Evolutionary conservation across 148 eudicot genomes (phyloP).

Genomic region (Silene uniflora): DNA sequence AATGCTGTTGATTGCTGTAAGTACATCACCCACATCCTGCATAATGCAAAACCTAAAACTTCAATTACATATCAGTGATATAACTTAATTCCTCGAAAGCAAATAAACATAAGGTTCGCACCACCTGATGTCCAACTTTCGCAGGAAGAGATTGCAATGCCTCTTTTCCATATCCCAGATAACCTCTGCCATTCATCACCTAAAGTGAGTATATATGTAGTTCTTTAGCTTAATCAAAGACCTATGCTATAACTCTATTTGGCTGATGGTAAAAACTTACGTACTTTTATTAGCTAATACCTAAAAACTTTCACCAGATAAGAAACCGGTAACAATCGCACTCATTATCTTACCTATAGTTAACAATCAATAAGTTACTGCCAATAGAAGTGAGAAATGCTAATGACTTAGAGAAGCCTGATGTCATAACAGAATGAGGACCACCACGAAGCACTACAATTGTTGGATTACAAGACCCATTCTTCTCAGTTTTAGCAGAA

Average conservation of each 20-base stretch:
- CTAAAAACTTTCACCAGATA: slow-evolving; percentile 18
- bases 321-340: slow-evolving; percentile 36
- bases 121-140: slow-evolving; percentile 78
- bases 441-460: slow-evolving; percentile 93
- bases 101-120: slow-evolving; percentile 12
- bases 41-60: background rate
- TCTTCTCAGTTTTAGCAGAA: slow-evolving; percentile 53
- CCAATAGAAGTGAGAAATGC: slow-evolving; percentile 83
- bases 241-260: background rate
- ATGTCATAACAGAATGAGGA: slow-evolving; percentile 58
- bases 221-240: background rate
- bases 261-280: background rate
- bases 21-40: slow-evolving; percentile 93
- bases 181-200: slow-evolving; percentile 56
- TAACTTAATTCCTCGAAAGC: background rate
- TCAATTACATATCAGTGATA: background rate
- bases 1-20: slow-evolving; percentile 65
- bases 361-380: slow-evolving; percentile 74
- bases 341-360: slow-evolving; percentile 60
- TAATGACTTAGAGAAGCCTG: slow-evolving; percentile 65
- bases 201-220: background rate
- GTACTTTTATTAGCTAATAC: background rate
- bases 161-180: slow-evolving; percentile 93
- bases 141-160: slow-evolving; percentile 95
- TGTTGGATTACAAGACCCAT: slow-evolving; percentile 47